phyloP scores from a whole-genome alignment of 352 stramenopile species.

The Phytophthora quininea region DNA sequence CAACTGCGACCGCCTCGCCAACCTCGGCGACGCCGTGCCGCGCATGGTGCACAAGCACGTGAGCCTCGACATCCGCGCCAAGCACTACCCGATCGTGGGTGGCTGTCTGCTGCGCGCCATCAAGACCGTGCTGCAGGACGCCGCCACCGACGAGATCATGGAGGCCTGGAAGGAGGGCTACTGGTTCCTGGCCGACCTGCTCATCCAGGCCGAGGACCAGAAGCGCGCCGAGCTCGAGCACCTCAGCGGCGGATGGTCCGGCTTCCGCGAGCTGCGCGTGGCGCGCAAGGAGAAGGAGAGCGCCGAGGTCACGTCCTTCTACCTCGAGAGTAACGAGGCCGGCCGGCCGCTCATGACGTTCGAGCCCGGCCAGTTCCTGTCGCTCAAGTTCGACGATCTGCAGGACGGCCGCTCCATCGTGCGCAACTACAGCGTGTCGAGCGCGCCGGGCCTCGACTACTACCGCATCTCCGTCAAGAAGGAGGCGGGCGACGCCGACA shows the following conservation, averaged over 20 bases:
- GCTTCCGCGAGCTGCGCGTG: constrained; percentile 65
- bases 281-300: constrained; percentile 54
- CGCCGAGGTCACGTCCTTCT: constrained; percentile 61
- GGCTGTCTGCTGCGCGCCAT: constrained; percentile 61
- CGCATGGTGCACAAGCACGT: constrained; percentile 73
- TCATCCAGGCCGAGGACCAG: constrained; percentile 62
- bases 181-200: constrained; percentile 60
- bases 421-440: constrained; percentile 67
- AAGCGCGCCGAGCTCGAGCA: constrained; percentile 40
- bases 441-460: constrained; percentile 37
- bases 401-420: constrained; percentile 43
- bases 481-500: constrained; percentile 38
- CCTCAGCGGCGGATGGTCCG: constrained; percentile 53
- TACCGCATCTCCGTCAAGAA: constrained; percentile 73
- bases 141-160: constrained; percentile 65
- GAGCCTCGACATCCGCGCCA: constrained; percentile 61
- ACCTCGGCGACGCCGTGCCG: constrained; percentile 50
- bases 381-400: constrained; percentile 52
- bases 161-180: constrained; percentile 64
- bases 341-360: constrained; percentile 46
- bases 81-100: constrained; percentile 75
- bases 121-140: constrained; percentile 55
- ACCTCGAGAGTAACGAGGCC: constrained; percentile 50
- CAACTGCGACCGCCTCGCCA: constrained; percentile 64
- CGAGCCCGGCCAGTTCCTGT: constrained; percentile 62